Conservation (phyloP, 208 protist genomes). For the Naegleria lovaniensis region DNA sequence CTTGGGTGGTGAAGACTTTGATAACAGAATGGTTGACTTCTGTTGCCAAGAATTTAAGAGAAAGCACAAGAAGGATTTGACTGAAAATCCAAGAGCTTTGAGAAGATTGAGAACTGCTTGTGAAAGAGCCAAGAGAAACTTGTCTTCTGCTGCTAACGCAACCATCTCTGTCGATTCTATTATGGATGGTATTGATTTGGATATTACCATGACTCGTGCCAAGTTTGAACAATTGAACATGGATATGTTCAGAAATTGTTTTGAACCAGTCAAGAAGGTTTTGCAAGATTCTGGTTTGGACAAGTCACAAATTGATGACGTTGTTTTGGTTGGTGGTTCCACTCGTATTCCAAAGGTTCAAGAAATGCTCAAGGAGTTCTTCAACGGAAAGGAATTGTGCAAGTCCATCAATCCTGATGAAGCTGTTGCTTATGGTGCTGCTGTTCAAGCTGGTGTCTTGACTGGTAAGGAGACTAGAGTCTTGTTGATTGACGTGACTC, state of each 20-base stretch:
- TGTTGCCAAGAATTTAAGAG: slow-evolving; percentile 91
- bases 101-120: slow-evolving; percentile 59
- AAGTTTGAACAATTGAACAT: slow-evolving; percentile 92
- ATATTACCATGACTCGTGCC: slow-evolving; percentile 82
- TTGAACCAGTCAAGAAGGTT: slow-evolving; percentile 68
- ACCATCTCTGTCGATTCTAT: slow-evolving; percentile 92
- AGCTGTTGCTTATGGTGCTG: slow-evolving; percentile 60
- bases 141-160: slow-evolving; percentile 78
- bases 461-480: slow-evolving; percentile 38
- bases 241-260: slow-evolving; percentile 63
- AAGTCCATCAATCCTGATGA: slow-evolving; percentile 60
- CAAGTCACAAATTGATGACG: slow-evolving; percentile 67
- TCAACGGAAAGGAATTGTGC: slow-evolving; percentile 72
- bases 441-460: slow-evolving; percentile 77
- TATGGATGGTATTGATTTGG: slow-evolving; percentile 91
- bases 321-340: slow-evolving; percentile 88
- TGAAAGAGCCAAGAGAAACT: slow-evolving; percentile 87
- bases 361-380: slow-evolving; percentile 76
- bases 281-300: slow-evolving; percentile 75
- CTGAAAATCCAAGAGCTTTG: slow-evolving; percentile 52
- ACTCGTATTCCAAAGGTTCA: slow-evolving; percentile 95
- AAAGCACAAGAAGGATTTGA: slow-evolving; percentile 54
- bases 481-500: slow-evolving; percentile 79
- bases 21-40: slow-evolving; percentile 92
- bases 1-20: slow-evolving; percentile 98